Conservation (phyloP, 2,329 filamentous ascomycete genomes). For the Ascochyta rabiei region DNA sequence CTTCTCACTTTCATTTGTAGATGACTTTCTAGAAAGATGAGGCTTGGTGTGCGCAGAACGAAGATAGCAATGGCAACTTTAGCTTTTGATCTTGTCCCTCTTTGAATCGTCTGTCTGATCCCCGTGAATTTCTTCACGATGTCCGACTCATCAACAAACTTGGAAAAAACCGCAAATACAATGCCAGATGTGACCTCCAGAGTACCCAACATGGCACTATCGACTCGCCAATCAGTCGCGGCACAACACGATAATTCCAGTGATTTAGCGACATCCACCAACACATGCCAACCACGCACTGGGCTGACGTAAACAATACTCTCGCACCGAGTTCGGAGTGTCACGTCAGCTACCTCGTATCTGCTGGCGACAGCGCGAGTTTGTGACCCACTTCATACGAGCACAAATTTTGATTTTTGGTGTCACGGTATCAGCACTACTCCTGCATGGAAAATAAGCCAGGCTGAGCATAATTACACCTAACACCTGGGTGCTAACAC, state of each 20-base stretch:
- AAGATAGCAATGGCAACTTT: neutral
- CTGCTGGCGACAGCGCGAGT: neutral
- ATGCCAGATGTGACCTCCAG: neutral
- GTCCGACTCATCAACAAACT: no score
- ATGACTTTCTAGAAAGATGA: conserved; percentile 16
- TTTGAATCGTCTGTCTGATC: neutral
- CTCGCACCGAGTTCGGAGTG: neutral
- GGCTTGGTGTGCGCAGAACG: conserved; percentile 4
- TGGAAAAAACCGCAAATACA: no score
- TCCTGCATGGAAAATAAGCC: neutral
- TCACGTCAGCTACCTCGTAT: conserved; percentile 6
- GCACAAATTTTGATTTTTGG: neutral
- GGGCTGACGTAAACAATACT: neutral
- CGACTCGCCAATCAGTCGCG: neutral
- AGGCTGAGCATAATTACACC: neutral
- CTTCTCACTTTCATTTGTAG: conserved; percentile 19
- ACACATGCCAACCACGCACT: neutral
- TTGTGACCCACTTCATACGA: conserved; percentile 9
- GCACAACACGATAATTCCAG: neutral
- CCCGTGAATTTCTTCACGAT: no score
- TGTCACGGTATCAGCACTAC: neutral
- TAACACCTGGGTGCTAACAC: no score
- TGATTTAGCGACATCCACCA: no score
- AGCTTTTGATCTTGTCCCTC: neutral
- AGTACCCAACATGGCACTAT: neutral